Evolutionary conservation across 2,329 filamentous ascomycete genomes (phyloP), one percentile per base, ranked within the genome.

Genomic region (Ustulina deusta): DNA sequence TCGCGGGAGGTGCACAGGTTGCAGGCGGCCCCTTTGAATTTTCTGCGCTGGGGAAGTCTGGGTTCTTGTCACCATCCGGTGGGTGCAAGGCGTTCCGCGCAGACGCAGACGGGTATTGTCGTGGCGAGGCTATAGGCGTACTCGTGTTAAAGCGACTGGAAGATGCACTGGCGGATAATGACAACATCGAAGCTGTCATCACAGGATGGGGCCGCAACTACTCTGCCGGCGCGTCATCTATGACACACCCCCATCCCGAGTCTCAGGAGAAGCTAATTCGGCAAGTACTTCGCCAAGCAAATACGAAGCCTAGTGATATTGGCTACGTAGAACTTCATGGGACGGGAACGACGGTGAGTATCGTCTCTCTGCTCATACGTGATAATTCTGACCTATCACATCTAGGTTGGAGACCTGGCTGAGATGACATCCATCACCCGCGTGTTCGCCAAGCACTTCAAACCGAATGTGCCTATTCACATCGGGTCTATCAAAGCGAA

Each of bases 271-370:
- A 61, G 7, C 56, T 78, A 73, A 20, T 61, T 57, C 25, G 76
- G 1, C 42, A 60, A 5, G 72, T 74, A 2, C 72, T 75, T 36
- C 65, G 61, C 15, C 62, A 65, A 22, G 60, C 66, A 17, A 48
- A 57, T 36, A 48, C 61, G 0, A 59, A 67, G 5, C 44, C 54
- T 1, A 49, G 58, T 9, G 74, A 90, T 58, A 83, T 92, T 63
- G 84, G 83, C 73, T 91, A 89, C 72, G 85, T 91, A 7, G 90
- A 92, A 75, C 87, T 91, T 83, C 90, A 92, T 75, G 90, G 90
- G 6, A 92, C 90, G 3, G 90, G 90, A 48, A 92, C 90, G 0
- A 89, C 92, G 74, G 90, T 67, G n/a, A 60, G 60, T 38, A 17
- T 27, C 2, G 3, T 11, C 3, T 1, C 25, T 46, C 7, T 32